phyloP scores from a whole-genome alignment of 164 flowering plant genomes.

The Magnolia changhungtana region DNA sequence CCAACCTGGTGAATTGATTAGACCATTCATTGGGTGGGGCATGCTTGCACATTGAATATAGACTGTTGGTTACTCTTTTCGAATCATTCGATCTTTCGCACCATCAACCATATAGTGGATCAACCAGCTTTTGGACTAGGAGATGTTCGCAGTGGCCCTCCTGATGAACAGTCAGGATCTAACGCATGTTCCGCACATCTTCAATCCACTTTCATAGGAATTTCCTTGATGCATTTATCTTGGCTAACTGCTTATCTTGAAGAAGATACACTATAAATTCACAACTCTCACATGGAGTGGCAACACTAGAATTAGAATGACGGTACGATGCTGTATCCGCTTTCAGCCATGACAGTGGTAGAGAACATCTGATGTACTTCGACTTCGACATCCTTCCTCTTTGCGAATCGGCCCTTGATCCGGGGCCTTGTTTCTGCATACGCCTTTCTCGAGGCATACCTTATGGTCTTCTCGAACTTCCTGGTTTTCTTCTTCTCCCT shows the following conservation, averaged over 20 bases:
- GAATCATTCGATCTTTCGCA: too few relatives aligned
- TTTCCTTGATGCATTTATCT: neutral
- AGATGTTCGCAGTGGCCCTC: neutral
- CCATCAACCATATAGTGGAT: neutral
- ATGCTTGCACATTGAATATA: neutral
- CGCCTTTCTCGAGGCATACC: conserved; percentile 94
- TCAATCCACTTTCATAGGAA: neutral
- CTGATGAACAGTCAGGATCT: neutral
- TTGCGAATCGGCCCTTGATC: conserved; percentile 88
- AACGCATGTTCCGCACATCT: neutral
- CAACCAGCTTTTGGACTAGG: neutral
- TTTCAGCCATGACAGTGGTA: conserved; percentile 42
- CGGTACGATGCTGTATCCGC: conserved; percentile 70
- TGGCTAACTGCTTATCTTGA: neutral
- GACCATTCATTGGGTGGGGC: neutral
- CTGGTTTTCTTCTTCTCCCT: conserved; percentile 82
- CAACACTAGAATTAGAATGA: conserved; percentile 37
- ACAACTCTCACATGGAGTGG: neutral
- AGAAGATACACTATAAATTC: neutral
- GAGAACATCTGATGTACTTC: conserved; percentile 70
- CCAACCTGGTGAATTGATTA: neutral
- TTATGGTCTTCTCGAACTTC: conserved; percentile 87
- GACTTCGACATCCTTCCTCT: conserved; percentile 58
- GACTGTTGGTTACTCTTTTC: neutral
- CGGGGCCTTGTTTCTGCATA: conserved; percentile 91